Evolutionary conservation across 2,329 filamentous ascomycete species (phyloP), one percentile per base, ranked within the genome.

Genomic region (Pseudocercospora macadamiae): DNA sequence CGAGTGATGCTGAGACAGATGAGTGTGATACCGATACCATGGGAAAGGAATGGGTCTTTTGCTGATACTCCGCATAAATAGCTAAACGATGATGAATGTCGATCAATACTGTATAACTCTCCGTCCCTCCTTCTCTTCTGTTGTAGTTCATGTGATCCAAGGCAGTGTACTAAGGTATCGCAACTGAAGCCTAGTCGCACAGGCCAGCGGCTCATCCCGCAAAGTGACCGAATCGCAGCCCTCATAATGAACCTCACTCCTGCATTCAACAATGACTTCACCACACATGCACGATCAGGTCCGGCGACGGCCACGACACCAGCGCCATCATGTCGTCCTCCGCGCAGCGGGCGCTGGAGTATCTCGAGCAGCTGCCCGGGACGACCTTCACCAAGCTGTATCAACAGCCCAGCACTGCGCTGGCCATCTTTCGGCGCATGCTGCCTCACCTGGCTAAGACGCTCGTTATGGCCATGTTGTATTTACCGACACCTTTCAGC

Each of bases 361-460:
- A 96, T 77, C 88, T 97, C 74, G 93, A 97, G 83, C 87, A 88
- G 74, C 88, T 96, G 70, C 90, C 90, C 51, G 91, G 93, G 64
- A 91, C 90, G 39, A 96, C 91, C 32, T 96, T 97, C 76, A 86
- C 87, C 73, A 89, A 91, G 75, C 84, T 99, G 45, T 99, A 99
- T 82, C 89, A 93, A 78, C 93, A 97, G 80, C 95, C 95, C 26
- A 96, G 93, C 39, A 96, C 95, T 1, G 90, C 93, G 34, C 86
- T 99, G 66, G 95, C 95, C 66, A 93, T 99, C 70, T 97, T 97
- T 75, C 87, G 95, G 67, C 93, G 95, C 78, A 97, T 99, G 92
- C 84, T 99, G 59, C 91, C 95, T 58, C 90, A 96, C 71, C 79
- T 97, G 62, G 91, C 95, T 68, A 97, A 99, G 82, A 91, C 88